Base-by-base conservation (phyloP, 768 basidiomycete genomes). In the Mycena kentingensis region DNA sequence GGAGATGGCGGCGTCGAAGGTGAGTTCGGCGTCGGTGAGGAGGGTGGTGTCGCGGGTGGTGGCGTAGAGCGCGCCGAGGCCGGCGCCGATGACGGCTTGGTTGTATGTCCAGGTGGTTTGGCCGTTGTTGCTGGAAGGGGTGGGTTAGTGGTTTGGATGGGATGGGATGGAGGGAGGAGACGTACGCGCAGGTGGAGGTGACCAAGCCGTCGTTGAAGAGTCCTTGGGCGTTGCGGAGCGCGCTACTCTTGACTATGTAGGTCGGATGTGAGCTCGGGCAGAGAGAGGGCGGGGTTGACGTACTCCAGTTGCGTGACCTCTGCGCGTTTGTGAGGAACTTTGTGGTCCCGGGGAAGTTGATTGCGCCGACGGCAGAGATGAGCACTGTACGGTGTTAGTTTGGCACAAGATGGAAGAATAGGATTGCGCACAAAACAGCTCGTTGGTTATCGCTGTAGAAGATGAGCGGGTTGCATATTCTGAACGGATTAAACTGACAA, bases 91-190 rank as follows among this genome's bases (percentile, higher is more conserved):
- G 36, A 83, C 80, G 7, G 75, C 80, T 60, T 83, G 80, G 56
- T 83, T 82, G 62, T 83, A 83, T 1, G 75, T 80, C 82, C 82
- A 82, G 1, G 80, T 75, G 5, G 80, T 82, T 77, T 76, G 73
- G 2, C 75, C 75, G 52, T 77, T 78, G 52, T 78, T 78, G n/a
- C n/a, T n/a, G n/a, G n/a, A n/a, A n/a, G n/a, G n/a, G n/a, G n/a
- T n/a, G n/a, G n/a, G n/a, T n/a, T n/a, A n/a, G n/a, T n/a, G n/a
- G n/a, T n/a, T n/a, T n/a, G n/a, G n/a, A n/a, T n/a, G n/a, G n/a
- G n/a, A n/a, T n/a, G n/a, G n/a, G n/a, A n/a, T n/a, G n/a, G n/a
- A n/a, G n/a, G n/a, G n/a, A n/a, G n/a, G n/a, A n/a, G n/a, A n/a
- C n/a, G n/a, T n/a, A n/a, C 34, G 60, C 38, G 47, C 75, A 77